A percentile compares a stretch with the other conserved stretches of the same genome.
phyloP scores from a whole-genome alignment of 1,284 basidiomycete species.

The Pseudozyma pruni region DNA sequence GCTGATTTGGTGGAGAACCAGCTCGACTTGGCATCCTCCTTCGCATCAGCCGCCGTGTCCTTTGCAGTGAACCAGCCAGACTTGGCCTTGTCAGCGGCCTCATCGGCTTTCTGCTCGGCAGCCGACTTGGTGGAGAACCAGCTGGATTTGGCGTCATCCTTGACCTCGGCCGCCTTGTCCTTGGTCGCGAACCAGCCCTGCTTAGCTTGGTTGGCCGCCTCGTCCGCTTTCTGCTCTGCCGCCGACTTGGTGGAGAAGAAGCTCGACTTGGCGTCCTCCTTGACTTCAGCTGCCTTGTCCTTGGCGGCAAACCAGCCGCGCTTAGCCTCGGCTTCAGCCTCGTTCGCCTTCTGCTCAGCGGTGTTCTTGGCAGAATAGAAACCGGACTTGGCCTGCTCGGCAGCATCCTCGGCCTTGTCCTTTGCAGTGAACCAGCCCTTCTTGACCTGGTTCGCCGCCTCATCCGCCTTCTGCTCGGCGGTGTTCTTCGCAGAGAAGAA shows the following conservation, averaged over 20 bases:
- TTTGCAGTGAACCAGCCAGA: constrained; percentile 6
- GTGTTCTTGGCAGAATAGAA: constrained; percentile 20
- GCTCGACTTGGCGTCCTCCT: constrained; percentile 18
- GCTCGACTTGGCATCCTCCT: constrained; percentile 7
- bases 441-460: constrained; percentile 10
- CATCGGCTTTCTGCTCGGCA: constrained; percentile 27
- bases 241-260: constrained; percentile 26
- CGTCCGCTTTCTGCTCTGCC: constrained; percentile 28
- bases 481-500: constrained; percentile 24
- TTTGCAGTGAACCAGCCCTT: constrained; percentile 18
- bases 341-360: constrained; percentile 21
- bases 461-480: constrained; percentile 28
- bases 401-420: constrained; percentile 18
- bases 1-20: constrained; percentile 12
- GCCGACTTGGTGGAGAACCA: constrained; percentile 29
- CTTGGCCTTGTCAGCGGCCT: constrained; percentile 15
- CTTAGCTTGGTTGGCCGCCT: constrained; percentile 31
- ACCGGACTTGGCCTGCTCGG: constrained; percentile 17
- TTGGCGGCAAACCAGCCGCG: constrained; percentile 25
- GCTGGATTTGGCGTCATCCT: constrained; percentile 14
- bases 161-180: constrained; percentile 27
- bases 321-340: constrained; percentile 13
- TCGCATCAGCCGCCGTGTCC: constrained; percentile 9
- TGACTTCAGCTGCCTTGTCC: constrained; percentile 35
- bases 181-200: constrained; percentile 19